Evolutionary conservation across 2,329 filamentous ascomycete genomes (phyloP), one percentile per base, ranked within the genome.

Genomic region (Aureobasidium melanogenum): DNA sequence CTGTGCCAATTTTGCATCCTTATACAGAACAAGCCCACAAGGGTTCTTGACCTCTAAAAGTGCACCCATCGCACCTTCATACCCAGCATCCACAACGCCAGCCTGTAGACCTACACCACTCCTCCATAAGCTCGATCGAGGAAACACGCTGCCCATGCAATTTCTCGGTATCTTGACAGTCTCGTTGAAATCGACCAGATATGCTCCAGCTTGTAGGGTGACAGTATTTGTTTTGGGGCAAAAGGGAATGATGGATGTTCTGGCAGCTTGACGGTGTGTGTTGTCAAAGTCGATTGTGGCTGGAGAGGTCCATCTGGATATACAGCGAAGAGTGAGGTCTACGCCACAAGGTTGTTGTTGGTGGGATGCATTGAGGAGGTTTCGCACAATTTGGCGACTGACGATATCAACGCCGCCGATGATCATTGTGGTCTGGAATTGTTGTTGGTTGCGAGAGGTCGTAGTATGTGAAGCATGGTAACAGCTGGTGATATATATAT

Each of bases 41-140:
- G 44, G 30, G n/a, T 47, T 58, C 41, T 58, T 47, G 8, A 58
- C 55, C 17, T 76, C 68, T 63, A 77, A 63, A 64, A 77, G 63
- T 22, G 70, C 74, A 0, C 75, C 75, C 12, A 77, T 58, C 3
- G 71, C 71, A 22, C 76, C 77, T 38, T 74, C 66, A 63, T 78
- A 79, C 3, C 76, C 76, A 24, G 70, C 69, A 64, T 79, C 76
- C 48, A 77, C 69, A 3, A 77, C 74, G 1, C 76, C 76, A 10
- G 75, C 73, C 36, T 59, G 64, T 15, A 78, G 59, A 0, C 66
- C 47, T 0, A 71, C 73, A 0, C 76, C 75, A 14, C 73, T 76
- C 2, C 76, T 66, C 63, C 70, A 79, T 2, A 79, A 66, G 2
- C 75, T 77, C 14, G 69, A 73, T 26, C 76, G 64, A 1, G 70